phyloP scores from a whole-genome alignment of 1,139 yeast genomes.

The Taphrina flavorubra region DNA sequence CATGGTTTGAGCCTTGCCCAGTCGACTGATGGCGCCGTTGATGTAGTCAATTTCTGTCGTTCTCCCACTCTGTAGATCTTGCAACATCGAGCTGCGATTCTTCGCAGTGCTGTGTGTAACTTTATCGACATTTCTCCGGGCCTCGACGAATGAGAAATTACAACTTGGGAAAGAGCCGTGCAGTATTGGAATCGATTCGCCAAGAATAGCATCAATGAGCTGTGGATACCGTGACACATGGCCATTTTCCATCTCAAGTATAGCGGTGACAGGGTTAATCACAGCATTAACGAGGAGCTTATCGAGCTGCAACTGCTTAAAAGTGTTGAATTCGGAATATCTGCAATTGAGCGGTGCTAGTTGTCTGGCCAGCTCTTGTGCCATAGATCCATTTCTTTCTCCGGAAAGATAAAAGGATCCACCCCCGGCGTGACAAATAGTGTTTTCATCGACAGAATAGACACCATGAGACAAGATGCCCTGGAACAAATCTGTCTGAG shows the following conservation, averaged over 20 bases:
- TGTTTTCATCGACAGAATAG: conserved; percentile 51
- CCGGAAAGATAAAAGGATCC: conserved; percentile 57
- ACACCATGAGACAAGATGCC: conserved; percentile 89
- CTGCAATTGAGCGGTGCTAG: conserved; percentile 1
- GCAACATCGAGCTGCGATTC: conserved; percentile 88
- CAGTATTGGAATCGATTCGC: conserved; percentile 38
- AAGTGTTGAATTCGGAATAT: neutral
- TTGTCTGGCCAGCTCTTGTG: neutral
- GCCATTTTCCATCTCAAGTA: conserved; percentile 75
- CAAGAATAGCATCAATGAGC: conserved; percentile 47
- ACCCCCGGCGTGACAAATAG: conserved; percentile 68
- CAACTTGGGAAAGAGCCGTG: conserved; percentile 43
- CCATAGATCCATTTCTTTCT: neutral
- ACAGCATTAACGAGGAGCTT: conserved; percentile 77
- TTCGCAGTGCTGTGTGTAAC: conserved; percentile 58
- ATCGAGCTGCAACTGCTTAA: conserved; percentile 61
- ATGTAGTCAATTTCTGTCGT: conserved; percentile 79
- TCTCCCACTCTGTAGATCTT: conserved; percentile 67
- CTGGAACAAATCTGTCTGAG: conserved; percentile 66
- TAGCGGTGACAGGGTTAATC: conserved; percentile 73
- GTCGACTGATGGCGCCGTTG: conserved; percentile 69
- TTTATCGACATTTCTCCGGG: conserved; percentile 58
- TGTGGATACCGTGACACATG: conserved; percentile 44
- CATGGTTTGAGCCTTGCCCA: conserved; percentile 58
- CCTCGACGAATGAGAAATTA: conserved; percentile 53